Evolutionary conservation across 495 filamentous ascomycete genomes (phyloP), one percentile per base, ranked within the genome.

Genomic region (Podospora didyma): DNA sequence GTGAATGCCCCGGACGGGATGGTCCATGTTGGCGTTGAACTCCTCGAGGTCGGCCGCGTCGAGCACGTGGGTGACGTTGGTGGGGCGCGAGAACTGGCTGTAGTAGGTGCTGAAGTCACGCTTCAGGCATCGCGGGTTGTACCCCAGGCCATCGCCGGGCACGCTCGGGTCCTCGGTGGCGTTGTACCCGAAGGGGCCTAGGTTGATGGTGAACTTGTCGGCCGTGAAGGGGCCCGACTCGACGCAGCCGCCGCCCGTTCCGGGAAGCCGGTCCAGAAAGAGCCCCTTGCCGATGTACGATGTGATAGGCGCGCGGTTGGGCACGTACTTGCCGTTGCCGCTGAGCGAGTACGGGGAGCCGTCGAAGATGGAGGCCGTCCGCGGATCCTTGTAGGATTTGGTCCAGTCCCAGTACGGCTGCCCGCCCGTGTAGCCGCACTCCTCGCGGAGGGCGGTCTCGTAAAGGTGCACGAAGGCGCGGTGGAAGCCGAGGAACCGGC

Each of bases 361-460:
- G 68, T 47, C 68, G 35, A 56, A 49, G 31, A 56, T 20, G 53
- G 45, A 10, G 28, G 24, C 21, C 19, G 39, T 49, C 28, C 28
- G 34, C 28, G 20, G 16, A 28, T 51, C 49, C 34, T 39, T 35
- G 17, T 34, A 56, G 2, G 45, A 49, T 16, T 35, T 7, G 12
- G 82, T 82, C 60, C 31, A 56, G 34, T 56, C 51, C 35, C 51
- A 53, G 37, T 53, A 56, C 7, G 57, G 61, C 49, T 62, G 61
- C 46, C 58, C 59, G 46, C 84, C 84, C 3, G 62, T 78, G 62
- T 86, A 89, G 28, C 82, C 82, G 67, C 87, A 89, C 60, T 89
- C 84, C 7, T 82, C 72, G 20, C 82, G 77, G 2, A 89, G 74
- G 7, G 84, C 83, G 62, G 81, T 72, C 68, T 89, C 87, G 64